A percentile compares a stretch with the other conserved stretches of the same genome.
phyloP scores from a whole-genome alignment of 23 red algal genomes.

The Pyropia haitanensis region DNA sequence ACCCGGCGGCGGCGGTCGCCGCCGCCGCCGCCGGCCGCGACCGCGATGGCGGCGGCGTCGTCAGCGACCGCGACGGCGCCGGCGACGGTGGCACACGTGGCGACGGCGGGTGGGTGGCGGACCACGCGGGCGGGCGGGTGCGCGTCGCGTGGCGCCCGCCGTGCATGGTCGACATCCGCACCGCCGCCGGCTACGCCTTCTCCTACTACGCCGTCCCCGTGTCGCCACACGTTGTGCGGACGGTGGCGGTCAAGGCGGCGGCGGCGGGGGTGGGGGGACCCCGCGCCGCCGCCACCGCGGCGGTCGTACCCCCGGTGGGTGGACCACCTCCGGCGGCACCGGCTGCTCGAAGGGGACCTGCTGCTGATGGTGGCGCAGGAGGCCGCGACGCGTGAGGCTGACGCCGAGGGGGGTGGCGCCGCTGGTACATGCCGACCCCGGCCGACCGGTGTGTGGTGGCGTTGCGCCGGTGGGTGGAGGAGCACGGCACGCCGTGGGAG shows the following conservation, averaged over 20 bases:
- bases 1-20: too few species aligned
- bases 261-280: too few species aligned
- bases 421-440: constrained; percentile 19
- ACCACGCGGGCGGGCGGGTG: constrained; percentile 35
- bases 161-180: constrained; percentile 33
- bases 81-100: not conserved
- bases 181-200: constrained; percentile 13
- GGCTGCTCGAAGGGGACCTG: constrained; percentile 27
- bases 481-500: not conserved
- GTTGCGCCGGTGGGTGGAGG: constrained; percentile 23
- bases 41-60: too few species aligned
- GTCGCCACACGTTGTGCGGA: constrained; percentile 2
- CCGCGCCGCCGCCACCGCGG: not conserved
- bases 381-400: constrained; percentile 5
- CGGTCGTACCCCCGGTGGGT: constrained; percentile 8
- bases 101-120: constrained; percentile 21
- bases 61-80: too few species aligned
- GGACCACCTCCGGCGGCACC: constrained; percentile 40
- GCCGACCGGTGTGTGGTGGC: constrained; percentile 28
- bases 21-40: too few species aligned
- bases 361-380: constrained; percentile 18
- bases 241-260: constrained; percentile 12
- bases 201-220: constrained; percentile 46
- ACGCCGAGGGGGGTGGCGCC: constrained; percentile 9
- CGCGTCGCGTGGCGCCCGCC: constrained; percentile 16